Evolutionary conservation across 1,139 yeast genomes (phyloP).

Genomic region (Diutina neorugosa): DNA sequence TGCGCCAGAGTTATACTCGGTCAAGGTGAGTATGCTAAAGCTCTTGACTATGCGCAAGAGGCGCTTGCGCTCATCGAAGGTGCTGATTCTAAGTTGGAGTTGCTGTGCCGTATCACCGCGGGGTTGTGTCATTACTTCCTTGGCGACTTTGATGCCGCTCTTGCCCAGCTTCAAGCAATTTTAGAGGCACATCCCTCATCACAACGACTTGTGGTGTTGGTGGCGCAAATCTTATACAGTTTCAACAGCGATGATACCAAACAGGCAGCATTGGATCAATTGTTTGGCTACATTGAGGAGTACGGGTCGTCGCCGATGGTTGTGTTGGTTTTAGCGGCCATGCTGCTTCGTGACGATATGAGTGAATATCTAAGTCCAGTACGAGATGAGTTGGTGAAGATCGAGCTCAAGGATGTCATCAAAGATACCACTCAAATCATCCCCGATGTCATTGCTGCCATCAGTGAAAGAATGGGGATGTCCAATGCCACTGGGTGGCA

Average conservation of each 20-base stretch:
- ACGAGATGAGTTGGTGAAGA: constrained; percentile 47
- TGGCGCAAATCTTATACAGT: constrained; percentile 72
- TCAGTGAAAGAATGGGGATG: constrained; percentile 11
- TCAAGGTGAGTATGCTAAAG: constrained; percentile 35
- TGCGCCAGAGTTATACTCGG: constrained; percentile 64
- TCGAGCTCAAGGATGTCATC: constrained; percentile 36
- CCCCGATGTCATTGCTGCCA: constrained; percentile 47
- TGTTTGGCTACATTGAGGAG: constrained; percentile 48
- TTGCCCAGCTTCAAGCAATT: constrained; percentile 54
- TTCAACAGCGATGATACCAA: constrained; percentile 61
- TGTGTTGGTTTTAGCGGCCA: constrained; percentile 68
- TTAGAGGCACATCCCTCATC: constrained; percentile 34
- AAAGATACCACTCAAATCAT: constrained; percentile 41
- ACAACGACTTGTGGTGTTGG: constrained; percentile 52
- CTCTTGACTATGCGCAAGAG: constrained; percentile 50
- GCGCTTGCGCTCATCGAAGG: constrained; percentile 39
- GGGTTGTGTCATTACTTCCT: constrained; percentile 62
- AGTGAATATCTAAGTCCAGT: constrained; percentile 53
- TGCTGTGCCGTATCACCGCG: constrained; percentile 55
- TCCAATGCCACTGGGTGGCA: constrained; percentile 39
- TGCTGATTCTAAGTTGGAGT: constrained; percentile 17
- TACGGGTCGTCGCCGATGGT: constrained; percentile 56
- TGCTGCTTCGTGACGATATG: constrained; percentile 54
- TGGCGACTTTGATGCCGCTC: constrained; percentile 48
- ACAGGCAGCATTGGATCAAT: constrained; percentile 69